Conservation (phyloP, 2,329 filamentous ascomycete species). For the Aureobasidium subglaciale region DNA sequence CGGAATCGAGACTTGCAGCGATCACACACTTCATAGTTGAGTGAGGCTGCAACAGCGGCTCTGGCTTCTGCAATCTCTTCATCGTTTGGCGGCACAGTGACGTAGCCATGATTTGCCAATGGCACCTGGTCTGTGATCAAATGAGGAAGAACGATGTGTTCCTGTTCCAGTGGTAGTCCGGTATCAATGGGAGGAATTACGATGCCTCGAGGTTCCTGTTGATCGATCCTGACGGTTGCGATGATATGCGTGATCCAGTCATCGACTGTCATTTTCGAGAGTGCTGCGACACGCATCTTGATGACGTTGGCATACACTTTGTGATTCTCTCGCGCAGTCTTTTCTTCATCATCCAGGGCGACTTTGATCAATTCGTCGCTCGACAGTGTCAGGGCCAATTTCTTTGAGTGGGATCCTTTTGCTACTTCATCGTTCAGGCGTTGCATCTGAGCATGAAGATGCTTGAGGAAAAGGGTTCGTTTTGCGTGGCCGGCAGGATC, state of each 20-base stretch:
- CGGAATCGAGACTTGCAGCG: conserved; percentile 82
- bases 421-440: conserved; percentile 59
- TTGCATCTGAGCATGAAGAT: conserved; percentile 59
- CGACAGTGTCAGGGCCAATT: conserved; percentile 51
- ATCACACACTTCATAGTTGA: conserved; percentile 82
- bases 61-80: conserved; percentile 60
- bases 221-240: conserved; percentile 39
- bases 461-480: conserved; percentile 41
- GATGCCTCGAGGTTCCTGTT: conserved; percentile 20
- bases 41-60: conserved; percentile 57
- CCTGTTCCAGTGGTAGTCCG: conserved; percentile 59
- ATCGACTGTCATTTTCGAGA: conserved; percentile 65
- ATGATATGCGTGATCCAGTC: conserved; percentile 54
- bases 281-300: conserved; percentile 68
- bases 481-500: conserved; percentile 35
- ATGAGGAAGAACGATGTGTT: conserved; percentile 56
- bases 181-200: conserved; percentile 52
- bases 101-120: conserved; percentile 67
- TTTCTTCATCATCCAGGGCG: conserved; percentile 72
- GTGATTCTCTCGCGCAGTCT: conserved; percentile 57
- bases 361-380: conserved; percentile 61
- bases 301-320: conserved; percentile 76
- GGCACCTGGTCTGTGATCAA: conserved; percentile 58
- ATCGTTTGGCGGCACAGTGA: conserved; percentile 58
- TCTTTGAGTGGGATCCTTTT: conserved; percentile 44